phyloP scores from a whole-genome alignment of 345 rosid genomes.

The Kandelia obovata region DNA sequence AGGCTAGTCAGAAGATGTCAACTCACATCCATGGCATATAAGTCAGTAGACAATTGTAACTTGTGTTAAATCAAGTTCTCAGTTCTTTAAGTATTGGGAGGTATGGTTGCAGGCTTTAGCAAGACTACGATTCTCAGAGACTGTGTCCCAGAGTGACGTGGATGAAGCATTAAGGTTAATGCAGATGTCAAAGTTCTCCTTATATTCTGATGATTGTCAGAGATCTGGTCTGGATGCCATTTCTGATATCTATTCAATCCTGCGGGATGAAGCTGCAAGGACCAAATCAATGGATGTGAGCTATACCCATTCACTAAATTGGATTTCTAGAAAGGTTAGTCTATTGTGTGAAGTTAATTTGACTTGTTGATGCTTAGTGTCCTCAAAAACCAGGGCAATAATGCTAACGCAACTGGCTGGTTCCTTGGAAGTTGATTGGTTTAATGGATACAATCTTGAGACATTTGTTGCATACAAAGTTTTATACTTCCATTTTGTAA shows the following conservation, averaged over 20 bases:
- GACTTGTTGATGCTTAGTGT: not conserved
- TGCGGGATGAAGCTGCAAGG: slow-evolving; percentile 97
- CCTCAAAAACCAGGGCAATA: not conserved
- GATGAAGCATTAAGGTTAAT: slow-evolving; percentile 94
- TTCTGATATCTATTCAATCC: slow-evolving; percentile 90
- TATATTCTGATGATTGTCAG: slow-evolving; percentile 89
- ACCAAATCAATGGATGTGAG: slow-evolving; percentile 65
- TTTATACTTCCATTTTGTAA: no score
- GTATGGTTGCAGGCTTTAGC: slow-evolving; percentile 69
- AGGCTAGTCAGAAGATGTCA: not conserved
- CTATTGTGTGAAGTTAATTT: slow-evolving; percentile 8
- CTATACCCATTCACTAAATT: slow-evolving; percentile 88
- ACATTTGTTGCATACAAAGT: no score
- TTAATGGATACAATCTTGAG: no score
- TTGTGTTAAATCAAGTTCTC: not conserved
- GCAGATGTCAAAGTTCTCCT: slow-evolving; percentile 98
- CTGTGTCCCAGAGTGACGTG: slow-evolving; percentile 96
- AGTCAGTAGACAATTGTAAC: not conserved
- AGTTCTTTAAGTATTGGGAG: slow-evolving; percentile 5
- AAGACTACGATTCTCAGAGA: slow-evolving; percentile 88
- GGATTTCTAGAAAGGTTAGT: slow-evolving; percentile 98
- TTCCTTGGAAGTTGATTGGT: no score
- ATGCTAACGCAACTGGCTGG: no score
- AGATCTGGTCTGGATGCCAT: slow-evolving; percentile 93
- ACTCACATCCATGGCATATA: not conserved